phyloP scores from a whole-genome alignment of 2,329 filamentous ascomycete species.

The Colletotrichum chlorophyti region DNA sequence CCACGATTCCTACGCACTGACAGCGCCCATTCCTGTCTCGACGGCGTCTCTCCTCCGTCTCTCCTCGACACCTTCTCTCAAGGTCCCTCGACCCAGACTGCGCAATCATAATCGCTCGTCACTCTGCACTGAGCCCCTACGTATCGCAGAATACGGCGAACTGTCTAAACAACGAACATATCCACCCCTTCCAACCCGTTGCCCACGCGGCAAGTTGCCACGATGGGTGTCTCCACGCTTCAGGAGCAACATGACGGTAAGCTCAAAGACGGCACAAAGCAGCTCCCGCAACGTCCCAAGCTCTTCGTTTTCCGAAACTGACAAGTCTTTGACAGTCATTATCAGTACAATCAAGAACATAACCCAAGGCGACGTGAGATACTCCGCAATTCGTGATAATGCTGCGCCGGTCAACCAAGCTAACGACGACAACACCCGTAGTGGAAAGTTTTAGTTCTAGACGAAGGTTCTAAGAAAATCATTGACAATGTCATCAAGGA shows the following conservation, averaged over 20 bases:
- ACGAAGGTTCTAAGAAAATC: slow-evolving; percentile 82
- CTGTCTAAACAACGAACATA: no score
- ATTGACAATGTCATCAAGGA: slow-evolving; percentile 91
- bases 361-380: slow-evolving; percentile 79
- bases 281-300: not conserved
- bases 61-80: not conserved
- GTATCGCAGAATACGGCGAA: no score
- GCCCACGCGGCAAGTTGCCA: slow-evolving; percentile 41
- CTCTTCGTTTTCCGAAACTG: slow-evolving; percentile 6
- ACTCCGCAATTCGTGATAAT: not conserved
- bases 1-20: not conserved
- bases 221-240: slow-evolving; percentile 85
- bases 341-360: slow-evolving; percentile 78
- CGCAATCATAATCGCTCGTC: slow-evolving; percentile 6
- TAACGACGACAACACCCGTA: slow-evolving; percentile 43
- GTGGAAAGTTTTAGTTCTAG: slow-evolving; percentile 97
- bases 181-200: no score
- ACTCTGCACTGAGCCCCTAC: slow-evolving; percentile 4
- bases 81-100: not conserved
- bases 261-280: slow-evolving; percentile 31
- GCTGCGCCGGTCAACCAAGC: not conserved
- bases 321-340: slow-evolving; percentile 60
- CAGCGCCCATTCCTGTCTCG: slow-evolving; percentile 18
- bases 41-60: not conserved
- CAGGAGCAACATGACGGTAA: slow-evolving; percentile 61